A percentile compares a stretch with the other conserved stretches of the same genome.
Evolutionary conservation across 2,329 filamentous ascomycete genomes (phyloP).

Genomic region (Alternaria sp.): DNA sequence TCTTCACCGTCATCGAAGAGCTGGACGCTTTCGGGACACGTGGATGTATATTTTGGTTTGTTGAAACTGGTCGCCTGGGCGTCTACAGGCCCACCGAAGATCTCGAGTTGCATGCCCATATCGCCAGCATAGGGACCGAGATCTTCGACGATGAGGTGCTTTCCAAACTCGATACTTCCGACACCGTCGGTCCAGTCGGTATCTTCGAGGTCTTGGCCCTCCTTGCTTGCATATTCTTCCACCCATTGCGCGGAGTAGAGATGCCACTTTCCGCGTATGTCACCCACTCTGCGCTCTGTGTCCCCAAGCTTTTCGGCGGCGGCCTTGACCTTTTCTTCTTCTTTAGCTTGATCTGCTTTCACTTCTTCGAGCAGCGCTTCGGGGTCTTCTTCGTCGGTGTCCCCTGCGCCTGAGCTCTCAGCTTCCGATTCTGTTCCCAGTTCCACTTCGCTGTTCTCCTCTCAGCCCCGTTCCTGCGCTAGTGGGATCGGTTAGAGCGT

Average conservation of each 20-base stretch:
- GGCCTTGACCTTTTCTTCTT: neutral
- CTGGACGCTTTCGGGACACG: neutral
- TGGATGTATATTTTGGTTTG: neutral
- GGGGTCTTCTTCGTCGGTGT: neutral
- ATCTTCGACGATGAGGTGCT: neutral
- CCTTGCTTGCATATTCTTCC: neutral
- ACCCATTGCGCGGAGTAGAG: neutral
- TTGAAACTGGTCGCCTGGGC: neutral
- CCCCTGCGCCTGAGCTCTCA: neutral
- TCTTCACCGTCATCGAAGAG: neutral
- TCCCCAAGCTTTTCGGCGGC: neutral
- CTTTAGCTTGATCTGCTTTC: neutral
- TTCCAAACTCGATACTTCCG: neutral
- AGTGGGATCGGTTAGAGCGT: neutral
- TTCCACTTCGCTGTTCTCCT: neutral
- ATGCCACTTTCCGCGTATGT: neutral
- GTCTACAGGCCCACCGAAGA: neutral
- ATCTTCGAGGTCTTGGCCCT: neutral
- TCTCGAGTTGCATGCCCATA: neutral
- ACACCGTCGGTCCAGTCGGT: neutral
- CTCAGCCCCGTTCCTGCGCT: neutral
- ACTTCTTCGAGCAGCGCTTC: neutral
- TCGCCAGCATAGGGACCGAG: neutral
- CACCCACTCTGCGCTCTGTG: neutral
- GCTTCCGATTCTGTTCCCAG: neutral